These are phyloP conservation scores for Candida coleopterorum DNA, from an alignment of 805 yeast genomes.

Conservation along the genomic window DNA sequence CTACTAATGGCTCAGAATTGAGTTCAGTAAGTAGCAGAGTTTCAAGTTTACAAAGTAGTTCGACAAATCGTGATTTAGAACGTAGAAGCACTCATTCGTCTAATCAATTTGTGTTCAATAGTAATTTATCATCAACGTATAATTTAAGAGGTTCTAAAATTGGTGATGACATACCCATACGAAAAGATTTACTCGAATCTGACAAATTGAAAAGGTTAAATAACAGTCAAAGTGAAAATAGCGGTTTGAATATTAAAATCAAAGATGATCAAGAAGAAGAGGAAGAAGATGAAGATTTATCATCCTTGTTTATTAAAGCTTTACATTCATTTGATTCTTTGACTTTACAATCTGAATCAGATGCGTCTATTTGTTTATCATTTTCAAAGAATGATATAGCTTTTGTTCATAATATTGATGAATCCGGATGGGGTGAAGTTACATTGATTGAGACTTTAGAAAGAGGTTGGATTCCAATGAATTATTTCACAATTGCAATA, in stretches of 20 bases:
- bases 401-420: constrained; percentile 73
- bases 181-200: constrained; percentile 22
- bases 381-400: constrained; percentile 68
- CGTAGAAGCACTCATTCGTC: constrained; percentile 2
- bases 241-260: constrained; percentile 21
- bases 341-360: constrained; percentile 58
- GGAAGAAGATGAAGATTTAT: constrained; percentile 42
- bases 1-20: constrained; percentile 2
- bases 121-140: constrained; percentile 3
- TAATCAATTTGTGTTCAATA: constrained; percentile 9
- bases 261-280: not conserved
- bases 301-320: constrained; percentile 53
- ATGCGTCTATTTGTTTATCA: constrained; percentile 68
- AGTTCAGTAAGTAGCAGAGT: constrained; percentile 5
- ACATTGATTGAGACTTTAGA: constrained; percentile 57
- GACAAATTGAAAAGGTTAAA: constrained; percentile 11
- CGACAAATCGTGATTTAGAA: not conserved
- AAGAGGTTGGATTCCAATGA: constrained; percentile 86
- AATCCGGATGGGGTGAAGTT: constrained; percentile 87
- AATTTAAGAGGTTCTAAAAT: constrained; percentile 15
- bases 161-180: constrained; percentile 21
- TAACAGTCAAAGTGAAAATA: constrained; percentile 10
- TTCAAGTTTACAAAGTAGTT: not conserved
- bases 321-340: constrained; percentile 55
- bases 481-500: constrained; percentile 56